A percentile compares a stretch with the other conserved stretches of the same genome.
These are phyloP conservation scores for Simmondsia chinensis DNA, from an alignment of 148 eudicot species.

Conservation along the genomic window DNA sequence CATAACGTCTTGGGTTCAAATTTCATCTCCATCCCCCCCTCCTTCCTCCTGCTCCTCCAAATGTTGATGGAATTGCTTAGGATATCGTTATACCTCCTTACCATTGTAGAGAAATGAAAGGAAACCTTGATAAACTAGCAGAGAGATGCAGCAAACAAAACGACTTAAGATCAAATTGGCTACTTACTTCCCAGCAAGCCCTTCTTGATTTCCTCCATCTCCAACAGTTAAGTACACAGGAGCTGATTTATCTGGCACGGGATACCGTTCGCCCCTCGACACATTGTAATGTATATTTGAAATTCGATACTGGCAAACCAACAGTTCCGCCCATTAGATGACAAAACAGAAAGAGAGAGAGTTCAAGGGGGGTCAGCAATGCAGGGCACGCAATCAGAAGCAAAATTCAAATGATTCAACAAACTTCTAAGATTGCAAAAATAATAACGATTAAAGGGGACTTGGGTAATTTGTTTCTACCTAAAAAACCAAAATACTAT, in stretches of 20 bases:
- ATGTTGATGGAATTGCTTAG: too few species aligned
- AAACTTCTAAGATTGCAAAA: too few species aligned
- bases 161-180: neutral
- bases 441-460: too few species aligned
- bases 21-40: too few species aligned
- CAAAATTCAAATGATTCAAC: too few species aligned
- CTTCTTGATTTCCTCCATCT: constrained; percentile 97
- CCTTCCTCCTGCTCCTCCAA: too few species aligned
- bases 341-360: neutral
- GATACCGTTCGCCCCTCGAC: constrained; percentile 37
- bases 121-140: neutral
- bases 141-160: too few species aligned
- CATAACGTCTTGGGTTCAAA: too few species aligned
- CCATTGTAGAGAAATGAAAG: neutral
- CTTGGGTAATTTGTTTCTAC: too few species aligned
- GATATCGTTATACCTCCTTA: too few species aligned
- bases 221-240: constrained; percentile 88
- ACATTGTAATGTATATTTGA: constrained; percentile 58
- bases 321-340: neutral
- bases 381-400: too few species aligned
- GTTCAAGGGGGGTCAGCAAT: neutral
- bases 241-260: constrained; percentile 67
- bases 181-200: constrained; percentile 69
- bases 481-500: too few species aligned
- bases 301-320: constrained; percentile 56